A percentile compares a stretch with the other conserved stretches of the same genome.
Evolutionary conservation across 495 filamentous ascomycete genomes (phyloP).

Genomic region (Neurospora tetraspora): DNA sequence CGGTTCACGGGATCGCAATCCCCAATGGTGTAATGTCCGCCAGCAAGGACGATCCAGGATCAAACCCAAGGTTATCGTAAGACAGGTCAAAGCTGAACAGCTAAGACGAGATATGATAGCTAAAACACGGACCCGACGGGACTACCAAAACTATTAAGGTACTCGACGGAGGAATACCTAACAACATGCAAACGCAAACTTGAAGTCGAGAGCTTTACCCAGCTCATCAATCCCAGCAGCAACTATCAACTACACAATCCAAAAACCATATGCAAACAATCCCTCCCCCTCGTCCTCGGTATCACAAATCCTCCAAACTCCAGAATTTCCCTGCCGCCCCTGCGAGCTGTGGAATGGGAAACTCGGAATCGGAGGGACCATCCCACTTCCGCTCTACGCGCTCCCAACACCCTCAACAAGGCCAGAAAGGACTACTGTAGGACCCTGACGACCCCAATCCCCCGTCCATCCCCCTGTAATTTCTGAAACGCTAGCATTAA

Average conservation of each 20-base stretch:
- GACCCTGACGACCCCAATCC: not conserved
- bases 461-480: not conserved
- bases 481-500: not conserved
- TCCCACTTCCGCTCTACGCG: not conserved
- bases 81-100: not conserved
- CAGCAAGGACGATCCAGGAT: not conserved
- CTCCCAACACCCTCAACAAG: too few relatives aligned
- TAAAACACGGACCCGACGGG: not conserved
- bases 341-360: too few relatives aligned
- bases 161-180: not conserved
- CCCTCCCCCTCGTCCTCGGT: not conserved
- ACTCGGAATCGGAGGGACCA: not conserved
- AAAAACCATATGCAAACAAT: not conserved
- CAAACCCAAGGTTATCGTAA: not conserved
- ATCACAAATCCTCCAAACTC: not conserved
- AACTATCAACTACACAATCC: too few relatives aligned
- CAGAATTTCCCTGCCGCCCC: too few relatives aligned
- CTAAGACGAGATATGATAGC: not conserved
- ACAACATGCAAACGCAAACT: not conserved
- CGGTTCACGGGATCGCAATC: not conserved
- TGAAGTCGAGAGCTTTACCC: too few relatives aligned
- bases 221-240: too few relatives aligned
- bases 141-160: not conserved
- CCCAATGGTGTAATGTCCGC: not conserved
- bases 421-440: too few relatives aligned